A percentile compares a stretch with the other conserved stretches of the same genome.
phyloP scores from a whole-genome alignment of 2,329 filamentous ascomycete species.

The Fusarium bulbicola region DNA sequence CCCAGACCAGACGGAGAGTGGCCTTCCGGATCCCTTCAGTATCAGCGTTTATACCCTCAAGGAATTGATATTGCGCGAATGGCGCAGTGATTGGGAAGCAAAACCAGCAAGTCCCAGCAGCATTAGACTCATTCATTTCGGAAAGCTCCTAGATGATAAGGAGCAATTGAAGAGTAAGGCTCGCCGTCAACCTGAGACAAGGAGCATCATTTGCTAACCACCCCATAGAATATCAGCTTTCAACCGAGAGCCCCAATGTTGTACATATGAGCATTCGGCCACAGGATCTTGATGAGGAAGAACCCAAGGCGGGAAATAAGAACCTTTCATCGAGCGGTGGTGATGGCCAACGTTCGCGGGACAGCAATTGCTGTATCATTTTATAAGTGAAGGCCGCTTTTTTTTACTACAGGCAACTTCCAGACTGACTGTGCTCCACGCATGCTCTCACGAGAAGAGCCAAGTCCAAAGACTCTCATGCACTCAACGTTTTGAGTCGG shows the following conservation, averaged over 20 bases:
- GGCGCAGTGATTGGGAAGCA: conserved; percentile 90
- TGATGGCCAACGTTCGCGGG: conserved; percentile 53
- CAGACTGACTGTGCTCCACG: background rate
- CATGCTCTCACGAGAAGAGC: conserved; percentile 3
- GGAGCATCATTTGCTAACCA: background rate
- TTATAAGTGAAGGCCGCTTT: conserved; percentile 49
- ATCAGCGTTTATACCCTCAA: conserved; percentile 95
- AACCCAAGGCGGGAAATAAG: conserved; percentile 73
- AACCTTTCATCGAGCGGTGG: conserved; percentile 52
- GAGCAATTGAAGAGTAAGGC: conserved; percentile 80
- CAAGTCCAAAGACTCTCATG: conserved; percentile 2
- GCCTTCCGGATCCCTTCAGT: conserved; percentile 79
- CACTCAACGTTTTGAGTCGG: conserved; percentile 7
- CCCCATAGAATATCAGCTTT: conserved; percentile 83
- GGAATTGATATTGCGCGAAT: conserved; percentile 91
- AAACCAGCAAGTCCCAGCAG: conserved; percentile 86
- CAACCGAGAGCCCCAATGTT: conserved; percentile 78
- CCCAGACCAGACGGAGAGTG: conserved; percentile 68
- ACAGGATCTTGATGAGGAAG: conserved; percentile 84
- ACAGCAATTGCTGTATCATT: conserved; percentile 61
- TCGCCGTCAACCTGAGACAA: background rate
- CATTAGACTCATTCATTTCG: conserved; percentile 92
- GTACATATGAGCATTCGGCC: conserved; percentile 96
- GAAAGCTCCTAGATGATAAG: conserved; percentile 90
- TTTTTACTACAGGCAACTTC: conserved; percentile 9